Conservation (phyloP, 1,139 yeast genomes). For the Keqinozyma sinolaborantium region DNA sequence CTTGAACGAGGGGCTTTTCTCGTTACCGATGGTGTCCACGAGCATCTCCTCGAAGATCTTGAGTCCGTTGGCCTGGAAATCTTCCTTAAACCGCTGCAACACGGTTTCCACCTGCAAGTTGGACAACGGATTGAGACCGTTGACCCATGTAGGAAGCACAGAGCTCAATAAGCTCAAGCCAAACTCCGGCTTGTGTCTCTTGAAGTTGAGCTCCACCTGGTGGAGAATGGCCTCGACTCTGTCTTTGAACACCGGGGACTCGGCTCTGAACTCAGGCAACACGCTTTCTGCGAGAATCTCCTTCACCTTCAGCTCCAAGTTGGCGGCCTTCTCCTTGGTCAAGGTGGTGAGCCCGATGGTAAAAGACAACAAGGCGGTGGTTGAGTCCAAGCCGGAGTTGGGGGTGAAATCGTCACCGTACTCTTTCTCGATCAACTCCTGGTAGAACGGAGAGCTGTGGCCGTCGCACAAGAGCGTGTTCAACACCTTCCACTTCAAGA, state of each 20-base stretch:
- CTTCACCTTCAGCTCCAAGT: constrained; percentile 42
- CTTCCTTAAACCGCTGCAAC: constrained; percentile 56
- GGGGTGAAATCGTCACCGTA: constrained; percentile 84
- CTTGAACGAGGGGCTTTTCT: constrained; percentile 52
- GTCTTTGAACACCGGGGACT: constrained; percentile 50
- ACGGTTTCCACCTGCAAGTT: constrained; percentile 62
- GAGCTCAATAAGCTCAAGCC: constrained; percentile 78
- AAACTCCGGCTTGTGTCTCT: constrained; percentile 86
- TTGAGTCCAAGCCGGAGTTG: constrained; percentile 83
- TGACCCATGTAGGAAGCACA: constrained; percentile 80
- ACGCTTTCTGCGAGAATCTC: constrained; percentile 34
- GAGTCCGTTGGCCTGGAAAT: constrained; percentile 53
- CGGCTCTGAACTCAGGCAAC: constrained; percentile 36
- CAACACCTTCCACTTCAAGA: constrained; percentile 71
- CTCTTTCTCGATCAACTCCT: constrained; percentile 78
- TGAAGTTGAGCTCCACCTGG: constrained; percentile 79
- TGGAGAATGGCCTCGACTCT: constrained; percentile 83
- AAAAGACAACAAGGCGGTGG: constrained; percentile 74
- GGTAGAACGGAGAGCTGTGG: constrained; percentile 86
- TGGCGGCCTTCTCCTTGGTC: constrained; percentile 43
- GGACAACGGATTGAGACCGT: constrained; percentile 68
- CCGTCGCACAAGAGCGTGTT: constrained; percentile 81
- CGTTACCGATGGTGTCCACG: constrained; percentile 44
- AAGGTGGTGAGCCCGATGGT: constrained; percentile 87
- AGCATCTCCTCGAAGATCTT: constrained; percentile 57